These are phyloP conservation scores for Hebeloma cylindrosporum DNA, from an alignment of 768 basidiomycete species.

Conservation along the genomic window DNA sequence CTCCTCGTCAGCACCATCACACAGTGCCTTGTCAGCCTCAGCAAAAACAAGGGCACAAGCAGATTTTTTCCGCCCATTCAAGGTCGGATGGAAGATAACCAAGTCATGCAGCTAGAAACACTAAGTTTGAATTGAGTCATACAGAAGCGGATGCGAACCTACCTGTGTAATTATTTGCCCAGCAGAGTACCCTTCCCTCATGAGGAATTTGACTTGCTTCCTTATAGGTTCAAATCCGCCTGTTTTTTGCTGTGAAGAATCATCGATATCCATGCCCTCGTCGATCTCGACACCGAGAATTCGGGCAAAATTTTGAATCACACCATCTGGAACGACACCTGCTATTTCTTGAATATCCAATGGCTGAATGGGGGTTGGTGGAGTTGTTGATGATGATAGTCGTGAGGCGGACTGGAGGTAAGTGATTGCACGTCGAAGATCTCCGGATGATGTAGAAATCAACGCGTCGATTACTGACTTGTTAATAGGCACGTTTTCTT, in stretches of 20 bases:
- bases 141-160: conserved; percentile 21
- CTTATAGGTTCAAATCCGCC: conserved; percentile 62
- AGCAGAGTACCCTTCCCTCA: conserved; percentile 91
- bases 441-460: conserved; percentile 82
- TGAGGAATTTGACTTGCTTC: conserved; percentile 70
- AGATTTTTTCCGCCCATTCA: conserved; percentile 81
- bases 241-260: conserved; percentile 31
- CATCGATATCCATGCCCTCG: conserved; percentile 53
- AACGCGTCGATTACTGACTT: conserved; percentile 67
- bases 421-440: conserved; percentile 95
- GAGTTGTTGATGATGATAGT: conserved; percentile 70
- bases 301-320: conserved; percentile 67
- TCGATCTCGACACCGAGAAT: conserved; percentile 72
- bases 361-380: conserved; percentile 73
- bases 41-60: conserved; percentile 81
- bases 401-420: conserved; percentile 95
- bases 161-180: conserved; percentile 89
- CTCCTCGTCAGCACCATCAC: conserved; percentile 97
- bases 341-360: conserved; percentile 94
- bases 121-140: background rate
- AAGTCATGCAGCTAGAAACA: conserved; percentile 80
- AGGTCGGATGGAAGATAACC: conserved; percentile 76
- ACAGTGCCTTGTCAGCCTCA: conserved; percentile 93
- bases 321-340: conserved; percentile 81
- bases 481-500: conserved; percentile 65